Base-by-base conservation (phyloP, 2,329 filamentous ascomycete species). In the Trichophyton equinum region DNA sequence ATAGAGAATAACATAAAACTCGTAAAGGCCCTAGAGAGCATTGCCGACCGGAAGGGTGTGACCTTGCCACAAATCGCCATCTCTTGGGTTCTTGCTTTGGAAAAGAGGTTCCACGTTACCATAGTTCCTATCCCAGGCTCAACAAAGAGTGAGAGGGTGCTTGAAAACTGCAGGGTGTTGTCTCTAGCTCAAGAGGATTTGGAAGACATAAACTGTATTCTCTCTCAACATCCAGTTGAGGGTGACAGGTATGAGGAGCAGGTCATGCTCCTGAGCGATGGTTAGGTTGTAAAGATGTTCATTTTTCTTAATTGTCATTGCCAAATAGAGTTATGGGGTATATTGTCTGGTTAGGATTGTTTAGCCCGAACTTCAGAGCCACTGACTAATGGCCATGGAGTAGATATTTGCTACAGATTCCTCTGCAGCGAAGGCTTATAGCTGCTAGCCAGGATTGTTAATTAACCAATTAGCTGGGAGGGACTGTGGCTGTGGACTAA, bases 1-100 rank as follows among this genome's bases (percentile, higher is more conserved):
- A 51, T 82, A 66, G 68, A 75, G 51, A 73, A 78, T 61, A 82
- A 82, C 66, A 67, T 79, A 22, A 72, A 77, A 66, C 73, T 82
- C 7, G 75, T 81, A 13, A 68, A 76, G 2, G 73, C 76, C 62
- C 67, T 81, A 7, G 71, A 75, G 57, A 69, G 70, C 15, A 67
- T 82, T 53, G 79, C 79, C 0, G 61, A 71, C 62, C 72, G 71
- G 59, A 81, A 80, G 65, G 73, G 72, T 8, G 68, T 73, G 27
- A 72, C 76, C 1, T 71, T 75, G 1, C 72, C 74, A 5, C 79
- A 82, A 68, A 69, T 81, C 38, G 79, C 76, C 1, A 68, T 81
- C 38, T 75, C 72, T 15, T 82, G 80, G 80, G 71, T 81, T 7
- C 70, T 71, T 30, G 72, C 72, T 1, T 71, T 66, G 79, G 80